A percentile compares a stretch with the other conserved stretches of the same genome.
These are phyloP conservation scores for Lactarius vividus DNA, from an alignment of 768 basidiomycete genomes.

Conservation along the genomic window DNA sequence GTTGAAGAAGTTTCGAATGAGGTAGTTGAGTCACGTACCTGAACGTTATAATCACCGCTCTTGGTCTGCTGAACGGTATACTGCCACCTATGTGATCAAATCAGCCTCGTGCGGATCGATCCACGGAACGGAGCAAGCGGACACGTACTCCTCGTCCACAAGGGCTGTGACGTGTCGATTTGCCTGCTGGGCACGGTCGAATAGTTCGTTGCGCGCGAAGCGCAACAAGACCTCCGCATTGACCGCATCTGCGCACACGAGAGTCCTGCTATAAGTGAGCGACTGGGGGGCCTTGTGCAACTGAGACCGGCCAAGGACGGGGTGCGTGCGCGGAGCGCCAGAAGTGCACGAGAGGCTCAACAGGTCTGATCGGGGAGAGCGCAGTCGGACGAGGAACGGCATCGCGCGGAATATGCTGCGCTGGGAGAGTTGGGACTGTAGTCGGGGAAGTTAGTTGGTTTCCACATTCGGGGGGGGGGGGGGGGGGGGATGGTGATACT, in stretches of 20 bases:
- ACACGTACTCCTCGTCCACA: slow-evolving; percentile 65
- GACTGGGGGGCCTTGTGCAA: background rate
- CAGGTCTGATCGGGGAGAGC: slow-evolving; percentile 9
- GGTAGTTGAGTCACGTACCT: slow-evolving; percentile 41
- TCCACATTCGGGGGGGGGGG: background rate
- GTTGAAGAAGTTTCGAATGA: background rate
- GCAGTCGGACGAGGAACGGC: slow-evolving; percentile 20
- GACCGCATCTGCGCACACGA: slow-evolving; percentile 23
- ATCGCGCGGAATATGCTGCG: slow-evolving; percentile 22
- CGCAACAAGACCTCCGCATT: slow-evolving; percentile 21
- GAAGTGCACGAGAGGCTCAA: slow-evolving; percentile 16
- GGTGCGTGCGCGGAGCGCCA: slow-evolving; percentile 18
- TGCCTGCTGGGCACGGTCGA: slow-evolving; percentile 55
- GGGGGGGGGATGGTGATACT: background rate
- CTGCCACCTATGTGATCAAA: slow-evolving; percentile 50
- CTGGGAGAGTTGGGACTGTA: slow-evolving; percentile 13
- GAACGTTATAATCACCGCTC: slow-evolving; percentile 56
- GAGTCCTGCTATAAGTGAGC: slow-evolving; percentile 10
- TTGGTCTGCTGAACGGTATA: slow-evolving; percentile 59
- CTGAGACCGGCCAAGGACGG: background rate
- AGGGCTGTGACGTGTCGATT: slow-evolving; percentile 56
- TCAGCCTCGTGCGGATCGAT: slow-evolving; percentile 14
- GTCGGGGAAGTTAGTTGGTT: background rate
- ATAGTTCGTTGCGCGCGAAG: slow-evolving; percentile 30
- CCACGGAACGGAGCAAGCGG: slow-evolving; percentile 1